Evolutionary conservation across 164 flowering plant genomes (phyloP).

Genomic region (Kingdonia uniflora): DNA sequence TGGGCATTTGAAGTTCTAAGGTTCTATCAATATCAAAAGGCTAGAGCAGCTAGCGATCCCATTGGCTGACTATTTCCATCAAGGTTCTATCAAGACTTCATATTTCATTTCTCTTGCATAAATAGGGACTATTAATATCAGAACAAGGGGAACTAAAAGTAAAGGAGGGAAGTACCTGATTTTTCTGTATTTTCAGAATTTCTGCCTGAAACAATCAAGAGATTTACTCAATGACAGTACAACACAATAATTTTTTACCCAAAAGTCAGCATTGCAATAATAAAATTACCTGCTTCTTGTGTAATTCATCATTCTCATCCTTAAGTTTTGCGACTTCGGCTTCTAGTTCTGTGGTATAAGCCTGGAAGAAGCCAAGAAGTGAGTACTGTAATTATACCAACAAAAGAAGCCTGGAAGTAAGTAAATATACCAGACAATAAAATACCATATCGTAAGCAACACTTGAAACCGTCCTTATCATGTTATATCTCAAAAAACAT

Average conservation of each 20-base stretch:
- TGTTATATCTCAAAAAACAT: too few relatives aligned
- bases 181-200: constrained; percentile 60
- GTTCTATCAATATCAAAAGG: too few relatives aligned
- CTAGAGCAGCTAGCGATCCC: too few relatives aligned
- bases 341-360: constrained; percentile 90
- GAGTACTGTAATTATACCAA: too few relatives aligned
- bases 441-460: neutral
- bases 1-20: too few relatives aligned
- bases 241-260: neutral
- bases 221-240: constrained; percentile 1
- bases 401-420: constrained; percentile 10
- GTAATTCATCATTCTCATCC: constrained; percentile 65
- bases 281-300: constrained; percentile 52
- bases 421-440: neutral
- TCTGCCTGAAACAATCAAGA: constrained; percentile 44
- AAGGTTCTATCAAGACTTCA: neutral
- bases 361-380: constrained; percentile 32
- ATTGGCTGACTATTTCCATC: too few relatives aligned
- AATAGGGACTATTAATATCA: neutral
- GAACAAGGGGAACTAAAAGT: neutral
- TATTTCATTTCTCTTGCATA: neutral
- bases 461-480: neutral
- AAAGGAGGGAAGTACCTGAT: constrained; percentile 41
- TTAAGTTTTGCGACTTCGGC: constrained; percentile 80
- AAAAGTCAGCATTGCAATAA: neutral